Conservation (phyloP, 768 basidiomycete species). For the Boletus insuetus region DNA sequence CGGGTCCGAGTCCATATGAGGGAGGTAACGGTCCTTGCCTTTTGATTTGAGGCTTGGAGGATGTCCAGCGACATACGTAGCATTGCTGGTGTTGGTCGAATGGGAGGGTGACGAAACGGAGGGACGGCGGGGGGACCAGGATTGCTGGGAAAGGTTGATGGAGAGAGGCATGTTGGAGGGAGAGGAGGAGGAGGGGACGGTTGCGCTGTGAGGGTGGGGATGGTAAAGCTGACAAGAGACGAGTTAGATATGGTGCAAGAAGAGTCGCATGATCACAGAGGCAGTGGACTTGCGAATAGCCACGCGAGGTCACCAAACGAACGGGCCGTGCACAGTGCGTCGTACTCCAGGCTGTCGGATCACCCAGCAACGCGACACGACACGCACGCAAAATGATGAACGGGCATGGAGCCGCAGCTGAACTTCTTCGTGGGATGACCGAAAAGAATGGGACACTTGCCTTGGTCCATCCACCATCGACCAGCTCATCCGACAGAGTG, state of each 20-base stretch:
- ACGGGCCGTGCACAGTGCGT: not conserved
- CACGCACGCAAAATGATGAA: too few species aligned
- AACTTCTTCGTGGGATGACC: constrained; percentile 11
- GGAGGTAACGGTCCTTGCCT: constrained; percentile 13
- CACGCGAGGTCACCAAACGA: constrained; percentile 1
- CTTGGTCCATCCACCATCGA: constrained; percentile 25
- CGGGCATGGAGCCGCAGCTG: not conserved
- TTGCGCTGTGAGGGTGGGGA: not conserved
- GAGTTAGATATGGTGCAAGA: constrained; percentile 1
- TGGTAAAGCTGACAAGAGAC: constrained; percentile 13
- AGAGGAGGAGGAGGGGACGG: not conserved
- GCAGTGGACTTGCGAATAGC: constrained; percentile 20
- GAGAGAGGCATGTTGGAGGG: constrained; percentile 16
- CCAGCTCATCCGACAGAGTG: constrained; percentile 3
- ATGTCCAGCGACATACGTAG: not conserved
- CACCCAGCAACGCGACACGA: not conserved
- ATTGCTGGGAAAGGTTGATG: constrained; percentile 11
- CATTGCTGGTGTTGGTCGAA: not conserved
- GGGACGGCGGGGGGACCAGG: constrained; percentile 24
- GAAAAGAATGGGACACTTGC: constrained; percentile 7
- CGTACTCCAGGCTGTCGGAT: constrained; percentile 2
- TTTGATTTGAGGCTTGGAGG: constrained; percentile 3
- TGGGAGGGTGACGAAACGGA: constrained; percentile 12
- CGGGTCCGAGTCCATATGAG: constrained; percentile 2
- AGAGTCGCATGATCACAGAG: constrained; percentile 17